Base-by-base conservation (phyloP, 2,329 filamentous ascomycete genomes). In the Fusarium sp. region DNA sequence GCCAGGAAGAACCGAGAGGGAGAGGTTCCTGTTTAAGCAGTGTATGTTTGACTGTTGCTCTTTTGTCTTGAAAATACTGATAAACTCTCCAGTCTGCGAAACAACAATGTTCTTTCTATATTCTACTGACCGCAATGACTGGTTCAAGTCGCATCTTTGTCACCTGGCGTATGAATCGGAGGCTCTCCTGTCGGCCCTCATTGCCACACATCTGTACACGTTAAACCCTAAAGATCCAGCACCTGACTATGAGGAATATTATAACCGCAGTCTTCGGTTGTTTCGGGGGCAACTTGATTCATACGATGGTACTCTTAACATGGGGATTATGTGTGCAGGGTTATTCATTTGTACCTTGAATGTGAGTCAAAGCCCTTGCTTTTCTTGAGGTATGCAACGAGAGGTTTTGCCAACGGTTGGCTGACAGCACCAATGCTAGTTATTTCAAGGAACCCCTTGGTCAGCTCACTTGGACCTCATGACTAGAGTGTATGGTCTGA, bases 381-480 rank as follows among this genome's bases (percentile, higher is more conserved):
- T 40, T 29, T 34, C 18, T 31, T 52, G 6, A 2, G 4, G 7
- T 14, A 50, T 50, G 5, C 45, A 27, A 6, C 13, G 20, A 29
- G 8, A 11, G 24, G 22, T 24, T 6, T 6, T 7, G 10, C 27
- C 3, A 16, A 57, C 11, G 20, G 6, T 11, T n/a, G 6, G 8
- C 56, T 59, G 10, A 59, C 34, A 38, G 5, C 9, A 24, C 1
- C 2, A 38, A 27, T 29, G 6, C 5, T 13, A 76, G 74, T 18
- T 76, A 1, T 76, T 76, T 2, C 74, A 76, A 54, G 73, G 69
- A 6, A 67, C 63, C 0, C 73, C 69, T 0, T 76, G 74, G 74
- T 63, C 74, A 0, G 38, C 38, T 10, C 71, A 74, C 27, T 37
- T 76, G 0, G 69, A 71, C 1, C 71, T 69, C 9, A 76, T 76